Percentiles rank a stretch among this genome's conserved stretches.
Evolutionary conservation across 805 yeast genomes (phyloP).

Genomic region (Hanseniaspora meyeri): DNA sequence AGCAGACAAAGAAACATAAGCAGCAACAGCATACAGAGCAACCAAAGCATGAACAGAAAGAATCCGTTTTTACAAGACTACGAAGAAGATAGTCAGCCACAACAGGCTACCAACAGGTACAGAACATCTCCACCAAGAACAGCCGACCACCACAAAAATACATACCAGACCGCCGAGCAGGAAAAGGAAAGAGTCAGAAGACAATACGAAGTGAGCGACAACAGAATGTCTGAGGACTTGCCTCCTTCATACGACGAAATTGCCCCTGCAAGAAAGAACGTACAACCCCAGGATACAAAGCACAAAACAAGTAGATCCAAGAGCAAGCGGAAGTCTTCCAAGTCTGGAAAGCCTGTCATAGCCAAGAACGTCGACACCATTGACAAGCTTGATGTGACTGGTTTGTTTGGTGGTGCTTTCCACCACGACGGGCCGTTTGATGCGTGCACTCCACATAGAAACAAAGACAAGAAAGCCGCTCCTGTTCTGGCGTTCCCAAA

Average conservation of each 20-base stretch:
- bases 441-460: constrained; percentile 94
- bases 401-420: constrained; percentile 84
- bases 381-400: constrained; percentile 91
- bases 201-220: constrained; percentile 18
- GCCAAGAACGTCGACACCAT: constrained; percentile 81
- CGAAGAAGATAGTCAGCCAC: constrained; percentile 18
- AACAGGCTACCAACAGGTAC: constrained; percentile 8
- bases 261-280: constrained; percentile 28
- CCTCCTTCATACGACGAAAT: constrained; percentile 67
- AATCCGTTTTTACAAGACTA: constrained; percentile 24
- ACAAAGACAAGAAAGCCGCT: constrained; percentile 60
- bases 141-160: constrained; percentile 6
- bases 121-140: not conserved
- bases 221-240: constrained; percentile 24
- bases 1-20: constrained; percentile 11
- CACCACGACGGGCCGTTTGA: constrained; percentile 99
- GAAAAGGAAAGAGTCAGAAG: constrained; percentile 25
- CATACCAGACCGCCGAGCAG: constrained; percentile 28
- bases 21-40: constrained; percentile 7
- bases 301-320: constrained; percentile 15
- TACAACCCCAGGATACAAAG: constrained; percentile 12
- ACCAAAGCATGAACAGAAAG: constrained; percentile 11
- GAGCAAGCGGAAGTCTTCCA: constrained; percentile 17
- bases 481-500: constrained; percentile 93
- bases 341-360: constrained; percentile 26